These are phyloP conservation scores for Dipteronia sinensis DNA, from an alignment of 345 rosid genomes.

Conservation along the genomic window DNA sequence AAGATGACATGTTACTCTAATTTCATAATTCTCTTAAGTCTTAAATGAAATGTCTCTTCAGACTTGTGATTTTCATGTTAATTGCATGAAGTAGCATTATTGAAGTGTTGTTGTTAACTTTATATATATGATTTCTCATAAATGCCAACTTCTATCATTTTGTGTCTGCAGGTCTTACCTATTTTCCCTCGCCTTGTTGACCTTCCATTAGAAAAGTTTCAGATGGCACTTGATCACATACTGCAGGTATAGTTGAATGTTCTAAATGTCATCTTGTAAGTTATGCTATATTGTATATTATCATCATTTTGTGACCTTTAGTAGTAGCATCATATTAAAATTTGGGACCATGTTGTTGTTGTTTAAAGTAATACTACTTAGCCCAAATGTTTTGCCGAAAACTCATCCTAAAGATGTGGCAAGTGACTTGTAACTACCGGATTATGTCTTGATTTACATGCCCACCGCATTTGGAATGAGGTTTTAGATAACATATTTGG, in stretches of 20 bases:
- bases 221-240: conserved; percentile 90
- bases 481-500: not conserved
- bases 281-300: not conserved
- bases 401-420: not conserved
- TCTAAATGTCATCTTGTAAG: conserved; percentile 11
- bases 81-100: not conserved
- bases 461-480: not conserved
- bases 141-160: conserved; percentile 3
- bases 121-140: not conserved
- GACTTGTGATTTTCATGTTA: not conserved
- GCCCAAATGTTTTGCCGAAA: not conserved
- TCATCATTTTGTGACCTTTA: not conserved
- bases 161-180: conserved; percentile 69
- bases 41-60: not conserved
- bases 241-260: conserved; percentile 66
- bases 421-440: not conserved
- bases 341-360: not conserved
- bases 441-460: not conserved
- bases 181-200: conserved; percentile 88
- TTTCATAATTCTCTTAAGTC: not conserved
- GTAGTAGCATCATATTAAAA: conserved; percentile 3
- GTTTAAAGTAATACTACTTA: conserved; percentile 1
- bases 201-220: conserved; percentile 92
- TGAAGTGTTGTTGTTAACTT: conserved; percentile 5
- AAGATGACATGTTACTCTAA: not conserved